A percentile compares a stretch with the other conserved stretches of the same genome.
Conservation (phyloP, 805 yeast genomes). For the Clavispora vitiphila region DNA sequence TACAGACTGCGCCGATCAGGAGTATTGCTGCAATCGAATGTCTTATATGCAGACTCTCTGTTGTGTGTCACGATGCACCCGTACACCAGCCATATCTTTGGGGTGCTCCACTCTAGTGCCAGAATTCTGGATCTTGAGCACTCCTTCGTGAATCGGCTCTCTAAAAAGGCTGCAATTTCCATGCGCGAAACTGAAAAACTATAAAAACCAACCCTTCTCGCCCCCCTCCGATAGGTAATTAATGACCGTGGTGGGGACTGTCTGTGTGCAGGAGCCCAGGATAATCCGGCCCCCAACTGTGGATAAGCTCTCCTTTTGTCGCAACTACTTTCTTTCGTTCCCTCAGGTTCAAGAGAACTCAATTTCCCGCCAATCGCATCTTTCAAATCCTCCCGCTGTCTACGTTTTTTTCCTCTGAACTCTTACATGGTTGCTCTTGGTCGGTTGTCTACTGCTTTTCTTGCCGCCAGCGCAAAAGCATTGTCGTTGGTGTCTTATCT, state of each 20-base stretch:
- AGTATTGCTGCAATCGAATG: no score
- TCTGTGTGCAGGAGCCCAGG: background rate
- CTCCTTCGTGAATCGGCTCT: no score
- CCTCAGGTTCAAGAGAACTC: no score
- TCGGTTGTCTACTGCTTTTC: slow-evolving; percentile 9
- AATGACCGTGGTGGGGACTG: background rate
- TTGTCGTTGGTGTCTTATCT: background rate
- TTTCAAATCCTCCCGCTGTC: background rate
- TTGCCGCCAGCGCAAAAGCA: slow-evolving; percentile 8
- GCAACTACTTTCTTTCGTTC: background rate
- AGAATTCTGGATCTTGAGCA: no score
- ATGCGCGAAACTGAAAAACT: no score
- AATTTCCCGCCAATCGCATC: background rate
- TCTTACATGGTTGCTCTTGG: slow-evolving; percentile 12
- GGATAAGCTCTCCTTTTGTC: background rate
- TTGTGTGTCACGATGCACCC: no score
- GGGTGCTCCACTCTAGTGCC: no score
- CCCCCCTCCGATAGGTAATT: background rate
- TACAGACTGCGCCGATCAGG: no score
- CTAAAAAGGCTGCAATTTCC: no score
- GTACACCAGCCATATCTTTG: no score
- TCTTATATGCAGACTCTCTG: no score
- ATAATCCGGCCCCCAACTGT: slow-evolving; percentile 2
- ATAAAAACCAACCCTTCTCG: no score
- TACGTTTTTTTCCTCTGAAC: background rate